Base-by-base conservation (phyloP, 495 filamentous ascomycete genomes). In the Penicillium daleae region DNA sequence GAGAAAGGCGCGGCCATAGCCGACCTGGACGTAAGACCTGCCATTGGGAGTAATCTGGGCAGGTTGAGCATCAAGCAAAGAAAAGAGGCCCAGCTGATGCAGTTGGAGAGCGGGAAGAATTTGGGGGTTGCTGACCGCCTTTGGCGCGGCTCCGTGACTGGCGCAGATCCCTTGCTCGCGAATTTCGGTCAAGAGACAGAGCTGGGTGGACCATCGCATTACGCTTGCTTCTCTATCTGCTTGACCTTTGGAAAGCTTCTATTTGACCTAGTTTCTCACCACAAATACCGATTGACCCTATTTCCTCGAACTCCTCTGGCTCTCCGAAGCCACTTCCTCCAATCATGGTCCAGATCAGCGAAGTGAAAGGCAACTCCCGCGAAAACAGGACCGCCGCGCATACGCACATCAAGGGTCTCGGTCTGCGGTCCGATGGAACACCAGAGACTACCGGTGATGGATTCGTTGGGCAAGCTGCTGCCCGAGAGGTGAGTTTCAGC, bases 341-440 rank as follows among this genome's bases (percentile, higher is more conserved):
- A 62, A 76, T 57, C 74, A 96, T 96, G 92, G 93, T 97, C 59
- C 90, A 92, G 73, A 96, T 97, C 81, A 93, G 89, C 77, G 94
- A 97, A 82, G 92, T 97, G 69, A 96, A 96, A 81, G 90, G 90
- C 81, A 93, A 92, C 80, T 89, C 89, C 79, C 92, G 95, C 83
- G 92, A 97, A 76, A 93, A 95, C 78, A 87, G 96, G 69, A 99
- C 94, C 26, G 92, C 95, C 37, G 90, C 94, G 60, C 95, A 99
- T 76, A 95, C 95, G 19, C 95, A 99, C 78, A 99, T 99, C 81
- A 95, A 91, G 74, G 93, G 93, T 37, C 83, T 99, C 19, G 95
- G 95, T 21, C 80, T 99, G 58, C 88, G 89, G 56, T 73, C 84
- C 24, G 89, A 96, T 83, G 94, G 94, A 44, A 87, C 85, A 40